A percentile compares a stretch with the other conserved stretches of the same genome.
These are phyloP conservation scores for Pleurotus salmoneostramineus DNA, from an alignment of 768 basidiomycete species.

Conservation along the genomic window DNA sequence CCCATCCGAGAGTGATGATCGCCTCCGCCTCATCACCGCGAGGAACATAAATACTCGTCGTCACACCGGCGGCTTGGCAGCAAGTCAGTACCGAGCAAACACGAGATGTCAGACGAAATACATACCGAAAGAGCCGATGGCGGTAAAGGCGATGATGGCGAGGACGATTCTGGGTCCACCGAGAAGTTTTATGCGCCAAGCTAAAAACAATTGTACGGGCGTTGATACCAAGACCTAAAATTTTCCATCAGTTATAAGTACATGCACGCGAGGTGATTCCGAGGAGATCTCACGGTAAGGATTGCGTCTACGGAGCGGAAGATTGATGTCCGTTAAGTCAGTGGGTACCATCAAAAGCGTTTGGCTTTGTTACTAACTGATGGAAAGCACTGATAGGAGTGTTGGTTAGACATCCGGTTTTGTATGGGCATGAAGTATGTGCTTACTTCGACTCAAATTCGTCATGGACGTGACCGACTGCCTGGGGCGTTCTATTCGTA, in stretches of 20 bases:
- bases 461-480: neutral
- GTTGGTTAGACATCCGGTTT: no score
- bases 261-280: neutral
- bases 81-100: neutral
- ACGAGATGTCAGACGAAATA: neutral
- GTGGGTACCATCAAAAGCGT: no score
- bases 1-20: slow-evolving; percentile 1
- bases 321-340: no score
- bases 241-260: neutral
- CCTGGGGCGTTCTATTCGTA: neutral
- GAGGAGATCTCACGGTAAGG: slow-evolving; percentile 6
- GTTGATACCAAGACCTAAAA: slow-evolving; percentile 16
- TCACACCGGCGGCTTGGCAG: slow-evolving; percentile 9
- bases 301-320: slow-evolving; percentile 11
- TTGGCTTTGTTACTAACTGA: neutral
- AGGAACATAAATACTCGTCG: neutral
- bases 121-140: slow-evolving; percentile 13
- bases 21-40: slow-evolving; percentile 8
- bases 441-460: neutral
- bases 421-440: no score
- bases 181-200: slow-evolving; percentile 16
- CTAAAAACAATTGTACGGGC: slow-evolving; percentile 20
- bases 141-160: slow-evolving; percentile 10
- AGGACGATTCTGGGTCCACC: slow-evolving; percentile 15
- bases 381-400: neutral